Percentiles rank a stretch among this genome's conserved stretches.
phyloP scores from a whole-genome alignment of 306 rosid species.

The Rosa multiflora region DNA sequence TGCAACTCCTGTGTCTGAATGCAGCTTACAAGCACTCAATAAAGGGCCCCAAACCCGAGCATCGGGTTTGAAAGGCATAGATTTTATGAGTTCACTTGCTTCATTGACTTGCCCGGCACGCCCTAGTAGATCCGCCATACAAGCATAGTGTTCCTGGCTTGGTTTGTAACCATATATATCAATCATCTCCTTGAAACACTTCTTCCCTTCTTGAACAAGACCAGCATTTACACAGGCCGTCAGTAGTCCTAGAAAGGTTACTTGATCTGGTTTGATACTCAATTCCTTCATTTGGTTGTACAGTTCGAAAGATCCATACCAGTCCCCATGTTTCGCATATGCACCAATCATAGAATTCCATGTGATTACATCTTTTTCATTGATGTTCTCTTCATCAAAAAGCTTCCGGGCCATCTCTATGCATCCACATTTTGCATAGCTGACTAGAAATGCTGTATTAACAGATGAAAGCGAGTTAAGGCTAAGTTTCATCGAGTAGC shows the following conservation, averaged over 20 bases:
- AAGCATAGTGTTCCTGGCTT: constrained; percentile 69
- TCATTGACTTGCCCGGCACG: constrained; percentile 64
- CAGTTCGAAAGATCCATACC: constrained; percentile 52
- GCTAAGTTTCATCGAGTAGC: constrained; percentile 54
- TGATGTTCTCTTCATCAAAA: constrained; percentile 58
- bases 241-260: constrained; percentile 65
- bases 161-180: constrained; percentile 55
- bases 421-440: constrained; percentile 83
- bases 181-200: constrained; percentile 62
- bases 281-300: constrained; percentile 55
- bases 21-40: constrained; percentile 69
- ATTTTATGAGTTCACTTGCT: constrained; percentile 55
- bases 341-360: constrained; percentile 80
- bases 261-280: constrained; percentile 55
- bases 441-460: constrained; percentile 57
- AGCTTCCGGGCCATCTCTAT: constrained; percentile 62
- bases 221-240: constrained; percentile 79
- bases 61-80: constrained; percentile 59
- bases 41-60: constrained; percentile 76
- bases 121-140: constrained; percentile 73
- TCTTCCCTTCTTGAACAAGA: constrained; percentile 53
- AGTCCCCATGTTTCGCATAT: constrained; percentile 66
- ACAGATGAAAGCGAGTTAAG: constrained; percentile 54
- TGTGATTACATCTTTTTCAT: constrained; percentile 54
- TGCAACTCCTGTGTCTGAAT: constrained; percentile 50